Conservation (phyloP, 1,139 yeast species). For the Sugiyamaella castrensis region DNA sequence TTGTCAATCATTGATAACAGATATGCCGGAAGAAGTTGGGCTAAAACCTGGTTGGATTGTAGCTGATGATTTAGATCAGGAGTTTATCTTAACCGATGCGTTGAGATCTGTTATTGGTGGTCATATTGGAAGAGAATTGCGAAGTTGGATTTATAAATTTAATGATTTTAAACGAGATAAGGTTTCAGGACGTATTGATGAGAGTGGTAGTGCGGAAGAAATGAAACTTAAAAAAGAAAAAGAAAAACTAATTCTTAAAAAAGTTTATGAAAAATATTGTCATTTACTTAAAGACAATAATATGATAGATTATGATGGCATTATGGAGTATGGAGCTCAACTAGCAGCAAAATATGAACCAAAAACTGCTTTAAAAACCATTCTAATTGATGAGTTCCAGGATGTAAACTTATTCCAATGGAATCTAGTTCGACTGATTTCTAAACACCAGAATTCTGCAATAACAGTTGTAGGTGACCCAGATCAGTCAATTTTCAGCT, state of each 20-base stretch:
- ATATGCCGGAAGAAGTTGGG: slow-evolving; percentile 54
- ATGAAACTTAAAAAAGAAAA: not conserved
- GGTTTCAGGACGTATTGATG: not conserved
- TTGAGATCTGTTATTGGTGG: slow-evolving; percentile 5
- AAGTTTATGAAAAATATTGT: slow-evolving; percentile 14
- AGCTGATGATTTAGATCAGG: slow-evolving; percentile 45
- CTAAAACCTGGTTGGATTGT: slow-evolving; percentile 49
- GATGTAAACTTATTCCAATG: slow-evolving; percentile 82
- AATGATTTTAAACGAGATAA: slow-evolving; percentile 1
- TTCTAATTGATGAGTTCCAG: slow-evolving; percentile 90
- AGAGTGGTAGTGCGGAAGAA: not conserved
- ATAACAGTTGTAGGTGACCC: slow-evolving; percentile 93
- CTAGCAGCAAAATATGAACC: slow-evolving; percentile 41
- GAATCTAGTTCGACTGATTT: slow-evolving; percentile 59
- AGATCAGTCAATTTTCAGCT: slow-evolving; percentile 88
- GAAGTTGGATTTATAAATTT: not conserved
- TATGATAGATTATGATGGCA: slow-evolving; percentile 77
- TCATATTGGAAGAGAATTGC: slow-evolving; percentile 5
- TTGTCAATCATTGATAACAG: slow-evolving; percentile 57
- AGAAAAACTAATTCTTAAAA: not conserved
- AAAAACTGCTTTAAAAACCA: slow-evolving; percentile 46
- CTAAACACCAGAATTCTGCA: slow-evolving; percentile 40
- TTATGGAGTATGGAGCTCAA: slow-evolving; percentile 53
- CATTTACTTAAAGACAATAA: slow-evolving; percentile 30
- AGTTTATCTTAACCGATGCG: slow-evolving; percentile 14